A percentile compares a stretch with the other conserved stretches of the same genome.
Conservation (phyloP, 768 basidiomycete genomes). For the Phaeotremella skinneri region DNA sequence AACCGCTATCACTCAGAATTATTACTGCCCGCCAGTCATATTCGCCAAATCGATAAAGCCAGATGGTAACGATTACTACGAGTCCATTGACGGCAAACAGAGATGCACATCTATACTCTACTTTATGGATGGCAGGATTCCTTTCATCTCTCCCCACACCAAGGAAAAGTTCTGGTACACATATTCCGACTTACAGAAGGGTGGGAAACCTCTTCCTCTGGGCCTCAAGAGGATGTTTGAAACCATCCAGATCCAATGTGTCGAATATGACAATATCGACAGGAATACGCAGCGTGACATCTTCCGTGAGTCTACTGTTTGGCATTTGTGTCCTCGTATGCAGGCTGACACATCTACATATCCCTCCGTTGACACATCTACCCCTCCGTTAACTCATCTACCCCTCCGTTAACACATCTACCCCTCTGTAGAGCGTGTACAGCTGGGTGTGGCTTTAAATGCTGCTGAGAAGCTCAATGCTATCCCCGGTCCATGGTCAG, state of each 20-base stretch:
- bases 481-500: constrained; percentile 67
- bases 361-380: background rate
- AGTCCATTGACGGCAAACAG: constrained; percentile 47
- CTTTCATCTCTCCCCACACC: constrained; percentile 29
- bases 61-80: constrained; percentile 12
- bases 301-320: constrained; percentile 36
- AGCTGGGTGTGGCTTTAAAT: constrained; percentile 71
- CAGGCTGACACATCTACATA: background rate
- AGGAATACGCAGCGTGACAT: constrained; percentile 69
- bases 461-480: constrained; percentile 79
- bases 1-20: no score
- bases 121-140: constrained; percentile 43
- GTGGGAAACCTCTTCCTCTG: constrained; percentile 24
- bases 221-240: constrained; percentile 32
- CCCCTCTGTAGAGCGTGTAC: constrained; percentile 59
- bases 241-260: constrained; percentile 44
- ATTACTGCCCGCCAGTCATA: constrained; percentile 41
- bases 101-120: constrained; percentile 33
- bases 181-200: background rate
- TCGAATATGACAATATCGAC: constrained; percentile 64
- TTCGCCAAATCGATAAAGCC: constrained; percentile 21
- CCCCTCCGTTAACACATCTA: background rate
- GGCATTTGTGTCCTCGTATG: background rate
- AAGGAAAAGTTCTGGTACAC: constrained; percentile 30
- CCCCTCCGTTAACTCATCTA: background rate